Evolutionary conservation across 129 eudicot species (phyloP).

Genomic region (Ambrosia artemisiifolia): DNA sequence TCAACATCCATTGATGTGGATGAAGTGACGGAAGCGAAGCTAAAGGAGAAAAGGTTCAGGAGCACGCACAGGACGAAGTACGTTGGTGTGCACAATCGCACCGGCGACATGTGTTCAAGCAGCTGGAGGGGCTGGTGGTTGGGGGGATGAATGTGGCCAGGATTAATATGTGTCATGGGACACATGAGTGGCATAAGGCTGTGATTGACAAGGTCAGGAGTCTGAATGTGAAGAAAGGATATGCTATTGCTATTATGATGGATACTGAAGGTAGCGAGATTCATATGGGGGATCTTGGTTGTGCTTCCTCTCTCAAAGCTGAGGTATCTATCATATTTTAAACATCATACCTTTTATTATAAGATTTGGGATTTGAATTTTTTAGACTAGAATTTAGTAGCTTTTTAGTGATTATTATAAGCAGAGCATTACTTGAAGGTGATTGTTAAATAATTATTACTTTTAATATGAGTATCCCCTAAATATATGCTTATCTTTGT

Average conservation of each 20-base stretch:
- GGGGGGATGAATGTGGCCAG: constrained; percentile 97
- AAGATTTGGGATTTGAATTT: too few species aligned
- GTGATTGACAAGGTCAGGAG: constrained; percentile 74
- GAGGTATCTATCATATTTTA: too few species aligned
- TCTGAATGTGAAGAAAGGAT: constrained; percentile 86
- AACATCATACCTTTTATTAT: too few species aligned
- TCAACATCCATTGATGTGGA: constrained; percentile 79
- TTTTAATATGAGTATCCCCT: too few species aligned
- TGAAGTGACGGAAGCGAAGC: constrained; percentile 74
- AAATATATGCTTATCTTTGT: too few species aligned
- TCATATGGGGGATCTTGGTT: constrained; percentile 97
- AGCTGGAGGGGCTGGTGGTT: constrained; percentile 79
- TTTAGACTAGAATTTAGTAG: too few species aligned
- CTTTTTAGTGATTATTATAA: too few species aligned
- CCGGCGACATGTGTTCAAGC: constrained; percentile 63
- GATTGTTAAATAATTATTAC: too few species aligned
- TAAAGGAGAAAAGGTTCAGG: constrained; percentile 90
- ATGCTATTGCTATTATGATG: constrained; percentile 92
- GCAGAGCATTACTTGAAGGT: too few species aligned
- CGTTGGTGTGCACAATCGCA: constrained; percentile 82
- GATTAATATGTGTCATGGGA: constrained; percentile 93
- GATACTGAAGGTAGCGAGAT: constrained; percentile 98
- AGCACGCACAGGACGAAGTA: constrained; percentile 88
- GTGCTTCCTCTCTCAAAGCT: constrained; percentile 71
- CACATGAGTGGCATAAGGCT: constrained; percentile 76